These are phyloP conservation scores for Peronospora destructor DNA, from an alignment of 352 stramenopile species.

Conservation along the genomic window DNA sequence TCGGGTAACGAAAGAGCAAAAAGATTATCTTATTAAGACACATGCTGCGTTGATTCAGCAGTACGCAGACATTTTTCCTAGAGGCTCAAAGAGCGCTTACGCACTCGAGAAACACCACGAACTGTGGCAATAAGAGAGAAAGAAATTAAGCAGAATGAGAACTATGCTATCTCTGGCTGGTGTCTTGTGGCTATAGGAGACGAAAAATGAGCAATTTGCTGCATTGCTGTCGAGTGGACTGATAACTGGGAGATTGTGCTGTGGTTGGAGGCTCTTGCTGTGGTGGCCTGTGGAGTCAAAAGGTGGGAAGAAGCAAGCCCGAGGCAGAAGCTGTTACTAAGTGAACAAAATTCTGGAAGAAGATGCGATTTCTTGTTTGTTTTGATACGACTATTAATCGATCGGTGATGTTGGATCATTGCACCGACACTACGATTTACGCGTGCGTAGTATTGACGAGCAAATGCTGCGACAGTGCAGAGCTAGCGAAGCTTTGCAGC, in stretches of 20 bases:
- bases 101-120: constrained; percentile 79
- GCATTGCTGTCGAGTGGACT: neutral
- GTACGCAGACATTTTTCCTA: constrained; percentile 62
- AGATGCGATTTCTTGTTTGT: constrained; percentile 31
- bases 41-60: constrained; percentile 53
- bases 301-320: no score
- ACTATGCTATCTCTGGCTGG: neutral
- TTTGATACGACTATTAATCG: constrained; percentile 22
- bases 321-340: neutral
- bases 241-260: constrained; percentile 7
- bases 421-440: constrained; percentile 20
- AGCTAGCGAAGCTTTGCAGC: constrained; percentile 7
- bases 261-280: neutral
- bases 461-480: constrained; percentile 5
- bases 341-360: neutral
- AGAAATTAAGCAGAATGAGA: neutral
- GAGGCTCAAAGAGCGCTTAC: constrained; percentile 62
- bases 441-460: constrained; percentile 18
- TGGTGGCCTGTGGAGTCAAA: constrained; percentile 1
- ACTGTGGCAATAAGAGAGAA: constrained; percentile 27
- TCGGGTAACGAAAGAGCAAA: constrained; percentile 50
- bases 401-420: constrained; percentile 24
- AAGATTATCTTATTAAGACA: constrained; percentile 57
- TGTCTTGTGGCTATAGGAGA: neutral
- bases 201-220: neutral